These are phyloP conservation scores for Phtheirospermum japonicum DNA, from an alignment of 257 asterid genomes.

Conservation along the genomic window DNA sequence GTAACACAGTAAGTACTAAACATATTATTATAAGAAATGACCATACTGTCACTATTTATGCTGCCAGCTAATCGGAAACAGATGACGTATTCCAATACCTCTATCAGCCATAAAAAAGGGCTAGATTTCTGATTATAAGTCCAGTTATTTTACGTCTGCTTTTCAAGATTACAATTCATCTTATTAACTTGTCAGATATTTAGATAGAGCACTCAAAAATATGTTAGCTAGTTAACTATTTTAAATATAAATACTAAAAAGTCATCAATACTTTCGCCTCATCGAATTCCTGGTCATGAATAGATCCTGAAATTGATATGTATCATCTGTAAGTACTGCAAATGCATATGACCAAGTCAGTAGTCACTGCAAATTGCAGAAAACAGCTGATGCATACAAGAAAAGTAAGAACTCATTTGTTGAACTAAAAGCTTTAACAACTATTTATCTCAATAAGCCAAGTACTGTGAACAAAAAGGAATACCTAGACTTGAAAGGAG, in stretches of 20 bases:
- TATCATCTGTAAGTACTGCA: neutral
- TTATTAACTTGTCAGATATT: slow-evolving; percentile 5
- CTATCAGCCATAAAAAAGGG: slow-evolving; percentile 7
- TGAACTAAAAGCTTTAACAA: slow-evolving; percentile 14
- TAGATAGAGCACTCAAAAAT: neutral
- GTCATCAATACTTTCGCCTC: slow-evolving; percentile 14
- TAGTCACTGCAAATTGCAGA: neutral
- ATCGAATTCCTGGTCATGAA: slow-evolving; percentile 9
- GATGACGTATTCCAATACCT: slow-evolving; percentile 11
- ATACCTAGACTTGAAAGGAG: slow-evolving; percentile 68
- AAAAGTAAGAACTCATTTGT: neutral
- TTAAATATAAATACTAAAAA: neutral
- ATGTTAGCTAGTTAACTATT: slow-evolving; percentile 6
- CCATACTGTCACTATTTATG: slow-evolving; percentile 4
- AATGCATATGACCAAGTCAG: neutral
- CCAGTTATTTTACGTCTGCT: slow-evolving; percentile 6
- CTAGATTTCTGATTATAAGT: neutral
- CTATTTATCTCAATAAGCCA: slow-evolving; percentile 7
- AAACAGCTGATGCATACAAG: slow-evolving; percentile 16
- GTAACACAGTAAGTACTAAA: neutral
- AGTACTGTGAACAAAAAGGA: slow-evolving; percentile 7
- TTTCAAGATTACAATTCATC: slow-evolving; percentile 10
- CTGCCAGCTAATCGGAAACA: slow-evolving; percentile 5
- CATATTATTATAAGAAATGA: neutral
- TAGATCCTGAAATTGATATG: neutral